These are phyloP conservation scores for Cladosporium cucumerinum DNA, from an alignment of 2,329 filamentous ascomycete genomes.

Conservation along the genomic window DNA sequence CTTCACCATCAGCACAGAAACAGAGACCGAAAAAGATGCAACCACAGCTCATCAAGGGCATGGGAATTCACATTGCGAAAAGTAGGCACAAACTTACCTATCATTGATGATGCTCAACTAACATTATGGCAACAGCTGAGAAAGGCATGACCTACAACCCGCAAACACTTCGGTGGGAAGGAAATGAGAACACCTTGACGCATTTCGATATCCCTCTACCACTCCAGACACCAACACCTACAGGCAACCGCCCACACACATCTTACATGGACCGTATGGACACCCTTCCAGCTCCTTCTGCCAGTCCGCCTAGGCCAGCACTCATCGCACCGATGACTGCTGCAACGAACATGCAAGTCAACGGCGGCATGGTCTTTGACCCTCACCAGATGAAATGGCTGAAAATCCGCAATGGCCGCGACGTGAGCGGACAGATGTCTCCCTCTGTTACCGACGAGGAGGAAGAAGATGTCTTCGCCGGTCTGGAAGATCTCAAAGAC, in stretches of 20 bases:
- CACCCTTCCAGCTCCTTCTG: conserved; percentile 26
- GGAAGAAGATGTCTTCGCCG: conserved; percentile 90
- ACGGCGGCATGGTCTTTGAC: conserved; percentile 98
- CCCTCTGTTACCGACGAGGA: conserved; percentile 68
- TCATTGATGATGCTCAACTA: conserved; percentile 8
- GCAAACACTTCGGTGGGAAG: conserved; percentile 83
- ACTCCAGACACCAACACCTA: conserved; percentile 36
- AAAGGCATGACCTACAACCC: conserved; percentile 98
- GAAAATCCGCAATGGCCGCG: conserved; percentile 51
- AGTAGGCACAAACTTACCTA: conserved; percentile 54
- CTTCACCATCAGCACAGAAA: conserved; percentile 48
- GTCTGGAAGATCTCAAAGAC: conserved; percentile 89
- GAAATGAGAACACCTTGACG: conserved; percentile 81
- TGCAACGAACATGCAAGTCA: conserved; percentile 77
- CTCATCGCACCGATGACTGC: conserved; percentile 78
- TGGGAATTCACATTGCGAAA: conserved; percentile 74
- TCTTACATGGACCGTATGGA: conserved; percentile 31
- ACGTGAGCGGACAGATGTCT: conserved; percentile 36
- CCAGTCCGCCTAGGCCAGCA: conserved; percentile 59
- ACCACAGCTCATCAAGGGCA: conserved; percentile 84
- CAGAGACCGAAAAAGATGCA: conserved; percentile 50
- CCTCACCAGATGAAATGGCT: conserved; percentile 97
- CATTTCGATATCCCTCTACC: conserved; percentile 63
- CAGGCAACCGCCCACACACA: conserved; percentile 36
- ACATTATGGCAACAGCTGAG: conserved; percentile 55